Evolutionary conservation across 2,329 filamentous ascomycete genomes (phyloP).

Genomic region (Escovopsis sp.): DNA sequence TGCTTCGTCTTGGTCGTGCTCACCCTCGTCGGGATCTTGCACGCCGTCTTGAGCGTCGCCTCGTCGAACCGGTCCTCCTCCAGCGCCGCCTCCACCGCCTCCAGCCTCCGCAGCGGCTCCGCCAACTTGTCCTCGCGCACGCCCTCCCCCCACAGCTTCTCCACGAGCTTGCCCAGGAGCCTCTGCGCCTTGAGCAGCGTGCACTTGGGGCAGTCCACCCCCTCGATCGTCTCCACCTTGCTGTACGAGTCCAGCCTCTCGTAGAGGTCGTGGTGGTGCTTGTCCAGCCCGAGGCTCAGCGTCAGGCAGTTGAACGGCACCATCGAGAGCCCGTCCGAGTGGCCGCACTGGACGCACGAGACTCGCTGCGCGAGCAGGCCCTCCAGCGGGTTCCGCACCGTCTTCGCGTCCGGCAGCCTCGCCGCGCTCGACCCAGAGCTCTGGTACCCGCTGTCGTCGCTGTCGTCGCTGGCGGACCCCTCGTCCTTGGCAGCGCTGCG

Average conservation of each 20-base stretch:
- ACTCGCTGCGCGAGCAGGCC: slow-evolving; percentile 80
- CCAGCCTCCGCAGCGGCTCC: slow-evolving; percentile 40
- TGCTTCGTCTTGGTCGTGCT: slow-evolving; percentile 80
- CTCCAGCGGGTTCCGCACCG: slow-evolving; percentile 63
- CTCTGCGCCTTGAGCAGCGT: slow-evolving; percentile 50
- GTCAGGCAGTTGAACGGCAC: slow-evolving; percentile 92
- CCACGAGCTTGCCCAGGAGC: slow-evolving; percentile 32
- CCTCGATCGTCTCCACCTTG: slow-evolving; percentile 69
- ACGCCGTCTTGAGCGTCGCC: slow-evolving; percentile 45
- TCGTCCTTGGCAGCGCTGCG: slow-evolving; percentile 23
- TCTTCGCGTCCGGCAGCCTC: slow-evolving; percentile 22
- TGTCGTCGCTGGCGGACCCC: slow-evolving; percentile 30
- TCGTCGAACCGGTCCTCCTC: slow-evolving; percentile 70
- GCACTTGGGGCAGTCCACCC: slow-evolving; percentile 84
- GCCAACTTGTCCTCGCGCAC: slow-evolving; percentile 35
- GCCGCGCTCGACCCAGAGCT: slow-evolving; percentile 22
- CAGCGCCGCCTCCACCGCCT: slow-evolving; percentile 53
- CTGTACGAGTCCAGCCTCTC: slow-evolving; percentile 78
- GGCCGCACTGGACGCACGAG: slow-evolving; percentile 71
- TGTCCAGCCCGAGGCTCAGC: slow-evolving; percentile 56
- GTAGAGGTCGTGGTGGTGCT: slow-evolving; percentile 51
- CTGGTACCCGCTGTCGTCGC: slow-evolving; percentile 43
- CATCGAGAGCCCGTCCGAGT: slow-evolving; percentile 76
- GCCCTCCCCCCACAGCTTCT: slow-evolving; percentile 21
- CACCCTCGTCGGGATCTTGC: slow-evolving; percentile 52